A percentile compares a stretch with the other conserved stretches of the same genome.
phyloP scores from a whole-genome alignment of 2,329 filamentous ascomycete species.

The Fusarium guadeloupense region DNA sequence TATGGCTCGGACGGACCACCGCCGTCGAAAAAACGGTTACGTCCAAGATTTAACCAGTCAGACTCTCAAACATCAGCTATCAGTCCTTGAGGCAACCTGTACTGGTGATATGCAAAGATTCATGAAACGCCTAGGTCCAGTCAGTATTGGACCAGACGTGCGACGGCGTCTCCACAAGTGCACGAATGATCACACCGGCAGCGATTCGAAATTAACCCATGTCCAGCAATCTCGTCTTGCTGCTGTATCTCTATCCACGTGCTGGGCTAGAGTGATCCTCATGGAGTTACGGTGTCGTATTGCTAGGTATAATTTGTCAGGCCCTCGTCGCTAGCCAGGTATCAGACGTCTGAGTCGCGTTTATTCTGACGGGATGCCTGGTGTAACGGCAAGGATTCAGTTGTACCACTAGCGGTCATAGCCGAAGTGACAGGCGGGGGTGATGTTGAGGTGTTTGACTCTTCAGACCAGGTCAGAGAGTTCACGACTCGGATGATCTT shows the following conservation, averaged over 20 bases:
- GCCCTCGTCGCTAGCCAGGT: background rate
- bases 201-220: background rate
- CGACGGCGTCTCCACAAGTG: background rate
- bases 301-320: background rate
- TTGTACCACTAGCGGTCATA: conserved; percentile 35
- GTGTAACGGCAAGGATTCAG: conserved; percentile 22
- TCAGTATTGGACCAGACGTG: too few species aligned
- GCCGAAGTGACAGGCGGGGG: conserved; percentile 37
- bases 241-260: background rate
- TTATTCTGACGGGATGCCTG: conserved; percentile 7
- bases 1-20: background rate
- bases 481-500: conserved; percentile 23
- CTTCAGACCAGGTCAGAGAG: conserved; percentile 3
- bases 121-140: background rate
- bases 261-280: conserved; percentile 2
- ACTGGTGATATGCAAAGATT: background rate
- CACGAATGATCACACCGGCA: background rate
- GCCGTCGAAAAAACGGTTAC: background rate
- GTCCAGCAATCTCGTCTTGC: conserved; percentile 4
- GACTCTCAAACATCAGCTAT: background rate
- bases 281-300: conserved; percentile 7
- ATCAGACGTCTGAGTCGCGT: conserved; percentile 11
- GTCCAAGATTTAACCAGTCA: background rate
- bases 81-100: background rate
- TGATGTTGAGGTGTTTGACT: conserved; percentile 18